Evolutionary conservation across 306 rosid species (phyloP).

Genomic region (Casuarina glauca): DNA sequence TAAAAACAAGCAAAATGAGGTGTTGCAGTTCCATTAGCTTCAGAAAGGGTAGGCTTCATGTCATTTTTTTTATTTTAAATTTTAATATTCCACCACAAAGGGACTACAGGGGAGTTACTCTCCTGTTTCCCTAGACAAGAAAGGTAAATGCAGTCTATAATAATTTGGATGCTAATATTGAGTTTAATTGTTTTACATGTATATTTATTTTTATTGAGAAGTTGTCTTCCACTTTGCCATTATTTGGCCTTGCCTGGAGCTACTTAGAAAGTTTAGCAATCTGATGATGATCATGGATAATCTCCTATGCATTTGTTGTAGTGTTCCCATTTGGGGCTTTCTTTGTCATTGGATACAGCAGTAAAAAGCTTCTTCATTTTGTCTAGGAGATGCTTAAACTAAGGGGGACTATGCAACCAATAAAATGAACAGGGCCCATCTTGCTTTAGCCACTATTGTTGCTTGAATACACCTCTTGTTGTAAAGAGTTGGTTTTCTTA

Average conservation of each 20-base stretch:
- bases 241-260: constrained; percentile 12
- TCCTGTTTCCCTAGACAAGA: not conserved
- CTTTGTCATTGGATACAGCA: not conserved
- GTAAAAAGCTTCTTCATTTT: not conserved
- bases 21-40: not conserved
- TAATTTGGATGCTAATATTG: not conserved
- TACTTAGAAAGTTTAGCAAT: constrained; percentile 1
- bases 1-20: not conserved
- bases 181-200: not conserved
- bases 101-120: not conserved
- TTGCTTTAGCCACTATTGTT: not conserved
- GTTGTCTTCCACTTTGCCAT: not conserved
- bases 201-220: not conserved
- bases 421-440: not conserved
- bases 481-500: constrained; percentile 13
- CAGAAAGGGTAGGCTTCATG: not conserved
- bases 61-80: not conserved
- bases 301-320: not conserved
- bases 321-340: not conserved
- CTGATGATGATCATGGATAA: not conserved
- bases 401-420: not conserved
- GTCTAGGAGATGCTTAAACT: not conserved
- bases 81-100: not conserved
- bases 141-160: not conserved
- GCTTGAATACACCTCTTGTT: not conserved